Base-by-base conservation (phyloP, 2,329 filamentous ascomycete genomes). In the Colletotrichum shisoi region DNA sequence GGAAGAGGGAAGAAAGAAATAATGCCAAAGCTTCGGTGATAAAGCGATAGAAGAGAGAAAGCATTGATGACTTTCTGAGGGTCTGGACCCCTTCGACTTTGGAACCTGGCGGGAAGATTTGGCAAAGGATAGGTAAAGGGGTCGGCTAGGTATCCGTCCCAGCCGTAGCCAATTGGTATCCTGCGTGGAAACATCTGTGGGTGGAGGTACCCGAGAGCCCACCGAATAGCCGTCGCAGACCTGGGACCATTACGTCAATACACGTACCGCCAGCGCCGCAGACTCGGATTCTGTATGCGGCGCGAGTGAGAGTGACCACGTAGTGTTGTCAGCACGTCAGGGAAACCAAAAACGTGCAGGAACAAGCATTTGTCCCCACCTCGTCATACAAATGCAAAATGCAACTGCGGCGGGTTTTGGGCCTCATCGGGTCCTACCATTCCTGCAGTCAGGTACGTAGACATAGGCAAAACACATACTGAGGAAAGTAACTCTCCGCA, bases 161-260 rank as follows among this genome's bases (percentile, higher is more conserved):
- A 7, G 21, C 7, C 46, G 7, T n/a, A 21, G n/a, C 56, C 56
- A 58, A 58, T 58, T 8, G 8, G 27, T 24, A 19, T 34, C 39
- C n/a, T 24, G 13, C 21, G 34, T 21, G 46, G 37, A 51, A 51
- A 51, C 34, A 34, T 48, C n/a, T 39, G 34, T 59, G 42, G 57
- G 40, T 34, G 37, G 19, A 27, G n/a, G n/a, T 45, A 31, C 61
- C 53, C 42, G n/a, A 42, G 42, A 24, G 40, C 24, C 54, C 61
- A 59, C 54, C 39, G 37, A 52, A 53, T 52, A 45, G 62, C 39
- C 46, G 46, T 52, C 49, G 37, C 49, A 40, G 27, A 39, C 7
- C 27, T 45, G n/a, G 51, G 39, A 40, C 31, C 19, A 39, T 67
- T 67, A 67, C 64, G 64, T 67, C 64, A 67, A 48, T 53, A 57